Evolutionary conservation across 768 basidiomycete genomes (phyloP), one percentile per base, ranked within the genome.

Genomic region (Tylopilus vinaceipallidus): DNA sequence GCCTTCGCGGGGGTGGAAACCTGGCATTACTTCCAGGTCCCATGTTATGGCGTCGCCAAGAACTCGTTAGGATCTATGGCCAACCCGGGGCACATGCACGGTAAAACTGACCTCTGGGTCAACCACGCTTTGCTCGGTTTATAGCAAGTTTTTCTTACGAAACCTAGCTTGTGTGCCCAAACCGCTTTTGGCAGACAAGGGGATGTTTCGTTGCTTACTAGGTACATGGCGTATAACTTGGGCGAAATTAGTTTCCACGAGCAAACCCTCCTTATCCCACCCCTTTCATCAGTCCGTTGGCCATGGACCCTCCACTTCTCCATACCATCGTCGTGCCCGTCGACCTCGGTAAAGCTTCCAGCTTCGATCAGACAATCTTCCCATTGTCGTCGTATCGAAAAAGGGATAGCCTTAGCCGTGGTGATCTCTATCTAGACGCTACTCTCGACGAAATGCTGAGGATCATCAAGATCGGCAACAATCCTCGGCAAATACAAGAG

Each of bases 401-500:
- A 17, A 50, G n/a, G 37, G 35, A 23, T 13, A 29, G 13, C 0
- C 22, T 59, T 24, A 24, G 22, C 2, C 27, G 37, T 1, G 35
- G 40, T 8, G 38, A 51, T 3, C 8, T 47, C 6, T 43, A n/a
- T 35, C 55, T 60, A 10, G 47, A 60, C 10, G 49, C 47, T 2
- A 56, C 56, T 5, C 17, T 57, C 2, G 49, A 46, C 3, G 56
- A 57, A 38, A 29, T 51, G 26, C 6, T 50, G 13, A 55, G 16
- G 34, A 55, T 55, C 3, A 8, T 2, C 3, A 11, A 38, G 0
- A 45, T 51, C 12, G 38, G 17, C 2, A 16, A 17, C 13, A 14
- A 40, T 14, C 3, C 14, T 13, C 33, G 20, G 11, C 35, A 47
- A 3, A 12, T 3, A 14, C 5, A 29, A 22, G 7, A 24, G 1